Conservation (phyloP, 139 green algal species). For the Dunaliella primolecta region DNA sequence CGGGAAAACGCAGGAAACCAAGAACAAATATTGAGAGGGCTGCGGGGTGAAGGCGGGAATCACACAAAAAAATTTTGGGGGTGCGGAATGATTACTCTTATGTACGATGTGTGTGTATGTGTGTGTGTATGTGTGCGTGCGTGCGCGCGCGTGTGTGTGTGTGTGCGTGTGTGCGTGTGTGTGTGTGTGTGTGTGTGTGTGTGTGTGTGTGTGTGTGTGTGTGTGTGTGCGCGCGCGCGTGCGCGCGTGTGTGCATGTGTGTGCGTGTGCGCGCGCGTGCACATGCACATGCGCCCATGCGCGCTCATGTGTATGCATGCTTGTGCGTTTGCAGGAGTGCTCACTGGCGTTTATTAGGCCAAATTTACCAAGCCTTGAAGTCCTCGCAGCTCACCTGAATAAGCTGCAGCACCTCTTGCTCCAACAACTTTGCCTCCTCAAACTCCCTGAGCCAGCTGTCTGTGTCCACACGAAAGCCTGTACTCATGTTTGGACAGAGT, state of each 20-base stretch:
- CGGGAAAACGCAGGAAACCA: too few species aligned
- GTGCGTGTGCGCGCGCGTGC: not conserved
- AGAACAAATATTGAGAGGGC: too few species aligned
- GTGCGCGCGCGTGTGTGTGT: not conserved
- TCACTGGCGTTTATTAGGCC: too few species aligned
- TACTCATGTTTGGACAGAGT: slow-evolving; percentile 3
- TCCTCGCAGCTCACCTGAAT: slow-evolving; percentile 57
- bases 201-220: not conserved
- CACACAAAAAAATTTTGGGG: too few species aligned
- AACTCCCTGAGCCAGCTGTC: slow-evolving; percentile 74
- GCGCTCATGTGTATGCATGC: not conserved
- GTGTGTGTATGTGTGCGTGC: not conserved
- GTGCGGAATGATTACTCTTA: too few species aligned
- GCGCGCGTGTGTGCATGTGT: not conserved
- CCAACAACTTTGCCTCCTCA: slow-evolving; percentile 63
- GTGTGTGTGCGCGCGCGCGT: not conserved
- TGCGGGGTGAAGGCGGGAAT: too few species aligned
- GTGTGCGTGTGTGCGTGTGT: not conserved
- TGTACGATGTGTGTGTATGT: slow-evolving; percentile 42
- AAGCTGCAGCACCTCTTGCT: slow-evolving; percentile 57
- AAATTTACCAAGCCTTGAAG: too few species aligned
- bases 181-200: not conserved
- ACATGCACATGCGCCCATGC: not conserved
- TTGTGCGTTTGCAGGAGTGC: too few species aligned
- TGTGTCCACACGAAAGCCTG: slow-evolving; percentile 56